phyloP scores from a whole-genome alignment of 345 rosid genomes.

The Dimocarpus longan region DNA sequence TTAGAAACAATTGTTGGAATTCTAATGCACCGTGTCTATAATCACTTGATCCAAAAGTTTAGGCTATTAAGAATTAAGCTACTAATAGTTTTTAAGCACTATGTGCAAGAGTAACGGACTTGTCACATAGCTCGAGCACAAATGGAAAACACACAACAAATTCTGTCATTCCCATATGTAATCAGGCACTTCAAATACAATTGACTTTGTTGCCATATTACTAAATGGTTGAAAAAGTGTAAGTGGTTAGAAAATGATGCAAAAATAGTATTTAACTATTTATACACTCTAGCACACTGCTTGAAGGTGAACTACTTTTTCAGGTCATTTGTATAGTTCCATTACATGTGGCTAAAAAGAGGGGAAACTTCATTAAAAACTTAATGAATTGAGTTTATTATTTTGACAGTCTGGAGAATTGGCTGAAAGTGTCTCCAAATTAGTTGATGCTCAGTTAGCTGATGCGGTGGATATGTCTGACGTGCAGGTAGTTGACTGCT shows the following conservation, averaged over 20 bases:
- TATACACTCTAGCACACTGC: background rate
- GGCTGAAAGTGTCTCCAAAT: slow-evolving; percentile 93
- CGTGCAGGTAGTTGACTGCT: slow-evolving; percentile 66
- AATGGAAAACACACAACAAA: too few species aligned
- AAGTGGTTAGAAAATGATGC: background rate
- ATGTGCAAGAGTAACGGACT: too few species aligned
- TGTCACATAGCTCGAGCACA: too few species aligned
- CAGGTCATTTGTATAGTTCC: background rate
- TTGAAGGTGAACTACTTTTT: background rate
- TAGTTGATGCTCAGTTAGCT: slow-evolving; percentile 81
- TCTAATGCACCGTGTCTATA: too few species aligned
- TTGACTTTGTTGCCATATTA: background rate
- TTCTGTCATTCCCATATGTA: too few species aligned
- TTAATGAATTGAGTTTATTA: slow-evolving; percentile 29
- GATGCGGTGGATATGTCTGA: slow-evolving; percentile 88
- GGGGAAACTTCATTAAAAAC: background rate
- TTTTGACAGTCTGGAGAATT: slow-evolving; percentile 81
- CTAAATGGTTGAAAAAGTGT: background rate
- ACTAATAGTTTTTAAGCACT: too few species aligned
- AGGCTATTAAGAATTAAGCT: too few species aligned
- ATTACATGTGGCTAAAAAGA: background rate
- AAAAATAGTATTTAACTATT: background rate
- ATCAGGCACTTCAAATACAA: too few species aligned
- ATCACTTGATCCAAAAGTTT: too few species aligned
- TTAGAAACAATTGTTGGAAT: too few species aligned